Conservation (phyloP, 1,139 yeast genomes). For the Yamadazyma friedrichii region DNA sequence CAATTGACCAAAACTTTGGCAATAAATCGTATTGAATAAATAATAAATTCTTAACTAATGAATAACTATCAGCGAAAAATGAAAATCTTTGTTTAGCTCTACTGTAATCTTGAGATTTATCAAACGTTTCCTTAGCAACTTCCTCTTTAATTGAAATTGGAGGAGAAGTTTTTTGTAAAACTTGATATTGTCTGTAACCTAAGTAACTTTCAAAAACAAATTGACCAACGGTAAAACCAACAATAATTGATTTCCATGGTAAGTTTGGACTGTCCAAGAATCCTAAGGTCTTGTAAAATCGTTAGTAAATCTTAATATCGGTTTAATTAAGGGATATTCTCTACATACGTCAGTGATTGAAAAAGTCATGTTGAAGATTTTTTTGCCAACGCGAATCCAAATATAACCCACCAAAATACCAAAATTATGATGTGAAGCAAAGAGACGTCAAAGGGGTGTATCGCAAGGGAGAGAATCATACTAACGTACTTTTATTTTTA, state of each 20-base stretch:
- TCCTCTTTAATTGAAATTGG: constrained; percentile 67
- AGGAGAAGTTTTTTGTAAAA: constrained; percentile 51
- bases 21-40: constrained; percentile 61
- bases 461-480: neutral
- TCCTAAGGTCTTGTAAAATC: constrained; percentile 21
- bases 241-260: constrained; percentile 74
- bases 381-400: constrained; percentile 4
- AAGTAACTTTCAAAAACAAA: constrained; percentile 73
- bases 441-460: too few species aligned
- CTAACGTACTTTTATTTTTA: constrained; percentile 7
- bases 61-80: constrained; percentile 52
- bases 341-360: constrained; percentile 16
- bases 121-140: constrained; percentile 69
- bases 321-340: too few species aligned
- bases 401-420: too few species aligned
- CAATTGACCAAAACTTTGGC: constrained; percentile 65
- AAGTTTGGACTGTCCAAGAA: constrained; percentile 49
- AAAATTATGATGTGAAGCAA: too few species aligned
- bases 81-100: constrained; percentile 78
- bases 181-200: constrained; percentile 73
- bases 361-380: constrained; percentile 10
- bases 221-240: constrained; percentile 76
- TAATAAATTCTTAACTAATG: constrained; percentile 55
- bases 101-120: constrained; percentile 77
- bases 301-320: constrained; percentile 13